Evolutionary conservation across 2,329 filamentous ascomycete genomes (phyloP), one percentile per base, ranked within the genome.

Genomic region (Penicillium concentricum): DNA sequence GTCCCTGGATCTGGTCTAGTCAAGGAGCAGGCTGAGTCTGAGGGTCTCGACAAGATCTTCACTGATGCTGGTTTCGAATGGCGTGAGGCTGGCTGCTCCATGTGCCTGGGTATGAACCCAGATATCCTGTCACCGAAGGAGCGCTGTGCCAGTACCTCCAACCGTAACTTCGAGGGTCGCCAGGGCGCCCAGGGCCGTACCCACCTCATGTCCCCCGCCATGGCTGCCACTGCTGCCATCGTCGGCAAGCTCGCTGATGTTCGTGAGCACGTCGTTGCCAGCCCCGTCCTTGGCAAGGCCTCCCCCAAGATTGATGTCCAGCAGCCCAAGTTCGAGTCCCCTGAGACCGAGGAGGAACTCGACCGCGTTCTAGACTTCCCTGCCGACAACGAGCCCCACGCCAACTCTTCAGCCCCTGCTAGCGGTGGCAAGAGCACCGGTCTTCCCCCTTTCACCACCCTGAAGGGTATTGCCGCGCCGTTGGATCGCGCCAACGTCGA

Each of bases 21-120:
- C 68, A 97, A 97, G 82, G 85, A 87, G 59, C 89, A 92, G 75
- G 94, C 94, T 6, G 93, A 99, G 77, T 80, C 84, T 2, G 94
- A 97, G 76, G 93, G 93, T 51, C 86, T 99, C 5, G 91, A 97
- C 78, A 91, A 92, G 80, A 89, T 97, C 71, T 97, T 99, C 76
- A 71, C 79, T 9, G 91, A 96, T 60, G 92, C 94, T 47, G 94
- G 94, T 8, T 97, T 97, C 65, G 93, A 97, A 75, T 97, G 93
- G 93, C 87, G 94, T 72, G 94, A 99, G 79, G 94, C 94, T 64
- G 94, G 94, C 48, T 99, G 94, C 84, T 96, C 91, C 61, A 99
- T 99, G 94, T 97, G 94, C 74, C 84, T 99, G 54, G 94, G 94
- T 73, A 99, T 99, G 93, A 99, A 99, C 81, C 93, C 94, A 0